Percentiles rank a stretch among this genome's conserved stretches.
phyloP scores from a whole-genome alignment of 306 rosid genomes.

The Casuarina equisetifolia region DNA sequence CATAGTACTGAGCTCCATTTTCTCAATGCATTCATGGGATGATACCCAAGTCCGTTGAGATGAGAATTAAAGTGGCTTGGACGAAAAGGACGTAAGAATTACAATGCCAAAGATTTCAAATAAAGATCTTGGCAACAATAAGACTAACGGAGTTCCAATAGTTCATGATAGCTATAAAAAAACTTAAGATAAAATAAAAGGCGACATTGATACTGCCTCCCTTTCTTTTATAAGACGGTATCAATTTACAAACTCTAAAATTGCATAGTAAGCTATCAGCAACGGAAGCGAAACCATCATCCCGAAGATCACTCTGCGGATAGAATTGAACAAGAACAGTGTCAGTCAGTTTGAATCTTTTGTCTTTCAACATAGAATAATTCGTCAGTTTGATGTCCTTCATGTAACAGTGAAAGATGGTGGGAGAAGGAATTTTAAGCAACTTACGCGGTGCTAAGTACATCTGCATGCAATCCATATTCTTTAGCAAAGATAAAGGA shows the following conservation, averaged over 20 bases:
- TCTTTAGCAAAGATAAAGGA: slow-evolving; percentile 91
- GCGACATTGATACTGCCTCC: background rate
- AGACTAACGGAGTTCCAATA: background rate
- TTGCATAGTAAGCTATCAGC: slow-evolving; percentile 63
- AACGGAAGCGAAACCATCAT: slow-evolving; percentile 74
- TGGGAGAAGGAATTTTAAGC: background rate
- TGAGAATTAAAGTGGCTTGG: background rate
- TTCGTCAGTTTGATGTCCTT: no score
- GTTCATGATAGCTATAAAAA: background rate
- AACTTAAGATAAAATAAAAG: background rate
- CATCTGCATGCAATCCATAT: slow-evolving; percentile 80
- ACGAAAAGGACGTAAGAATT: no score
- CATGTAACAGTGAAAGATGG: background rate
- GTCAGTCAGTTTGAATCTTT: background rate
- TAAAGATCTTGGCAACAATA: background rate
- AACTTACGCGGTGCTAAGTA: slow-evolving; percentile 96
- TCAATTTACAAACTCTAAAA: slow-evolving; percentile 55
- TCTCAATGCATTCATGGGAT: background rate
- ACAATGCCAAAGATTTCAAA: background rate
- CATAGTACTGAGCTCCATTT: background rate
- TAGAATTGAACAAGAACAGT: background rate
- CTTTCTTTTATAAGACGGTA: background rate
- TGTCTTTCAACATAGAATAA: no score
- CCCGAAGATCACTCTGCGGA: slow-evolving; percentile 86
- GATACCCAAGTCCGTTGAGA: background rate